These are phyloP conservation scores for Fusarium sp. DNA, from an alignment of 2,329 filamentous ascomycete genomes.

Conservation along the genomic window DNA sequence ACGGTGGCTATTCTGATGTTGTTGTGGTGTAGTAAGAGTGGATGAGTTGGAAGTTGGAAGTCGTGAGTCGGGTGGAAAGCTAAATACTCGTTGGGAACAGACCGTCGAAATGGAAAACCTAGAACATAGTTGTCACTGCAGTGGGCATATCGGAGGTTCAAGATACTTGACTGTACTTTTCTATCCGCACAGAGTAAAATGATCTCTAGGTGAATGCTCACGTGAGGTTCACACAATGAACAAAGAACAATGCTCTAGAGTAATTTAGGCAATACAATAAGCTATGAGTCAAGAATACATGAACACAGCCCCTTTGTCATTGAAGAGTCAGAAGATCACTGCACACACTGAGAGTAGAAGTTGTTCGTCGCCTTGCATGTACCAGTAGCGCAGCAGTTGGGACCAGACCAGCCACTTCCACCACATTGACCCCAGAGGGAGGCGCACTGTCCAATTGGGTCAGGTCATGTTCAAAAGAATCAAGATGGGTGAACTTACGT, in stretches of 20 bases:
- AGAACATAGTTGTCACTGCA: neutral
- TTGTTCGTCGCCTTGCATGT: conserved; percentile 8
- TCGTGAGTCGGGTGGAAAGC: neutral
- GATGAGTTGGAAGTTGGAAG: neutral
- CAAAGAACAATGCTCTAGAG: accelerated
- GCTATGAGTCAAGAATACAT: neutral
- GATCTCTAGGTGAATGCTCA: neutral
- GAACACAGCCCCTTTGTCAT: neutral
- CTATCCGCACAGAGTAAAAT: too few species aligned
- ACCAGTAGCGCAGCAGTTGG: conserved; percentile 21
- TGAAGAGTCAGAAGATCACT: neutral
- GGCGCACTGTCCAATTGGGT: conserved; percentile 1
- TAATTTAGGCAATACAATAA: neutral
- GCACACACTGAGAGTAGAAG: conserved; percentile 13
- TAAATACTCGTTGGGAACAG: neutral
- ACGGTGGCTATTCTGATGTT: too few species aligned
- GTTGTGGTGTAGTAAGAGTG: neutral
- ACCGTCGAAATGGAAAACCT: accelerated
- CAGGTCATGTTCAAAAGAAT: neutral
- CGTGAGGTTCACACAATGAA: neutral
- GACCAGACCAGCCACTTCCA: neutral
- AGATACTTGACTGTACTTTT: accelerated
- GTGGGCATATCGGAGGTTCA: neutral
- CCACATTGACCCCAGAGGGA: conserved; percentile 12
- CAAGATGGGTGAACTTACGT: neutral